Base-by-base conservation (phyloP, 176 grass and related monocot genomes). In the Oryza glaberrima region DNA sequence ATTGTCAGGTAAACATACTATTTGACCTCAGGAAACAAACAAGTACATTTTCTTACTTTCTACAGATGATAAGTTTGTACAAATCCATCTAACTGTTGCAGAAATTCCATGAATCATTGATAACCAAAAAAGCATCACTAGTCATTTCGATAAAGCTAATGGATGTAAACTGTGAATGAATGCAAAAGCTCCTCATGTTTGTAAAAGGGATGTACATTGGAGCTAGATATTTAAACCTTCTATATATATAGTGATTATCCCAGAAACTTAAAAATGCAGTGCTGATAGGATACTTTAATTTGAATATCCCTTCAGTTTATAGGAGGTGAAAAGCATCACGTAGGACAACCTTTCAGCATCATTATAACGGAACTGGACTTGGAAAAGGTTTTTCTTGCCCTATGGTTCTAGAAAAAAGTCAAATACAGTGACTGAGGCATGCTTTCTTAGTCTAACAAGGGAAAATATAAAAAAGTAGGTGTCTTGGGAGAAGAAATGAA, bases 1-100 rank as follows among this genome's bases (percentile, higher is more conserved):
- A 35, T 54, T 73, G 25, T 73, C 36, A 68, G 45, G 20, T 20
- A 80, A 80, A 22, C 2, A 67, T 10, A 69, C 16, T 51, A 34
- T 69, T 81, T 47, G 5, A 46, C 10, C 38, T 64, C 20, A 38
- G 14, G 16, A 80, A 80, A 67, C 20, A 73, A 83, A 32, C 78
- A 72, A 11, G 67, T 25, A 60, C 4, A 73, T 19, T 88, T 78
- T 72, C 72, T 23, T 40, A 67, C 70, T 67, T 74, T 75, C n/a
- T 60, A 84, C 11, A 20, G 16, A 80, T 69, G 61, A 69, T 69
- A 48, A 43, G 32, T n/a, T 38, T 13, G 3, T 48, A 26, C 0
- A 45, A 20, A 74, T 36, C 11, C 22, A 74, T 68, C 30, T 67
- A 77, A 64, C 7, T 20, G 23, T 70, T 76, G 71, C 30, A 43